These are phyloP conservation scores for Bromus sterilis DNA, from an alignment of 176 grass and related monocot species.

Conservation along the genomic window DNA sequence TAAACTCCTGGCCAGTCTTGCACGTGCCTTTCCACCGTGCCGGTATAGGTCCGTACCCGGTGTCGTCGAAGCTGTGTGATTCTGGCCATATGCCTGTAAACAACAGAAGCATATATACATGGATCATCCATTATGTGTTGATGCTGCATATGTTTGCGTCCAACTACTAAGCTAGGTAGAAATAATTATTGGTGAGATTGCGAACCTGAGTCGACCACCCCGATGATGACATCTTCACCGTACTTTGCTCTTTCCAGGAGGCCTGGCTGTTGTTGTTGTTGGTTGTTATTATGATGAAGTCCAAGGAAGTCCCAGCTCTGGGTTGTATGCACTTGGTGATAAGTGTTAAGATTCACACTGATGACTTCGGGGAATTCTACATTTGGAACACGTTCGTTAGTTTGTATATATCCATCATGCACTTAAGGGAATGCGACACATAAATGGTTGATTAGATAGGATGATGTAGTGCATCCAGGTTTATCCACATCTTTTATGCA, in stretches of 20 bases:
- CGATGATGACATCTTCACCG: slow-evolving; percentile 43
- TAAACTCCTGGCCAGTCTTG: too few relatives aligned
- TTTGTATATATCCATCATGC: not conserved
- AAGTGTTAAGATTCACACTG: slow-evolving; percentile 8
- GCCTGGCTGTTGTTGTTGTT: not conserved
- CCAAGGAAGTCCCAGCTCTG: slow-evolving; percentile 42
- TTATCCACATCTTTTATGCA: too few relatives aligned
- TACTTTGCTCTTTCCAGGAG: slow-evolving; percentile 17
- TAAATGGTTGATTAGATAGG: too few relatives aligned
- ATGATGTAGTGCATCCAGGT: too few relatives aligned
- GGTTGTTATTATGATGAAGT: not conserved
- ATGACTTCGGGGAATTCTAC: slow-evolving; percentile 30
- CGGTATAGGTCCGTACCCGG: too few relatives aligned
- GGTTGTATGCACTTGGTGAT: not conserved
- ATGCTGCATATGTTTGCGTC: not conserved
- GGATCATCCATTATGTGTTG: not conserved
- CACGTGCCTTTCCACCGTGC: too few relatives aligned
- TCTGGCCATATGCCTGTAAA: slow-evolving; percentile 31
- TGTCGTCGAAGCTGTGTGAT: too few relatives aligned
- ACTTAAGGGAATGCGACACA: too few relatives aligned
- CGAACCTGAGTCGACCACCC: slow-evolving; percentile 25
- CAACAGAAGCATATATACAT: not conserved
- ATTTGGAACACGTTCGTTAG: not conserved
- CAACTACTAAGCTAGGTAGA: not conserved
- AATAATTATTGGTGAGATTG: not conserved